These are phyloP conservation scores for Corymbia maculata DNA, from an alignment of 345 rosid species.

Conservation along the genomic window DNA sequence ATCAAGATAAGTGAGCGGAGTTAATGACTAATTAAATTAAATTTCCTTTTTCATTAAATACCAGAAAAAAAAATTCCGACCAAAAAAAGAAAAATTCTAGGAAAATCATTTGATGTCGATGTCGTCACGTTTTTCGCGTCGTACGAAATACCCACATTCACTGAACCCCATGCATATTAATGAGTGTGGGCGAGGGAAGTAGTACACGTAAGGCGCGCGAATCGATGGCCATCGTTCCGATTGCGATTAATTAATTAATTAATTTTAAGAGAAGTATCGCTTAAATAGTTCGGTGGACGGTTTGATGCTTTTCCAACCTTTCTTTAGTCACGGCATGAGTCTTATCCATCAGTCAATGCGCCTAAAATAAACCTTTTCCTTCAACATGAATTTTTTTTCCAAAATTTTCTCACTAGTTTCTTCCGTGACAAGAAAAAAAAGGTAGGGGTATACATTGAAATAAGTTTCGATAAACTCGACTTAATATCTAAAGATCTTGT, in stretches of 20 bases:
- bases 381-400: too few species aligned
- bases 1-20: not conserved
- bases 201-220: not conserved
- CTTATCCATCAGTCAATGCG: too few species aligned
- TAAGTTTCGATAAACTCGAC: too few species aligned
- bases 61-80: too few species aligned
- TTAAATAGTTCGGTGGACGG: too few species aligned
- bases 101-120: not conserved
- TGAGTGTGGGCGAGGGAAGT: too few species aligned
- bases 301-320: accelerated
- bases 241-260: not conserved
- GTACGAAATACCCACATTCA: not conserved
- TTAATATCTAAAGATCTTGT: too few species aligned
- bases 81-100: not conserved
- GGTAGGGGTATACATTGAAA: not conserved
- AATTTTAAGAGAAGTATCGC: too few species aligned
- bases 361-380: too few species aligned
- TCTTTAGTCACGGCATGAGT: accelerated
- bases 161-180: not conserved
- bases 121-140: not conserved
- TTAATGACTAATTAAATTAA: not conserved
- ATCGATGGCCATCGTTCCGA: not conserved
- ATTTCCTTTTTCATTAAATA: not conserved
- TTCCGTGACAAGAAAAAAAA: too few species aligned
- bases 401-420: too few species aligned